A percentile compares a stretch with the other conserved stretches of the same genome.
Evolutionary conservation across 257 asterid species (phyloP).

Genomic region (Prunella vulgaris): DNA sequence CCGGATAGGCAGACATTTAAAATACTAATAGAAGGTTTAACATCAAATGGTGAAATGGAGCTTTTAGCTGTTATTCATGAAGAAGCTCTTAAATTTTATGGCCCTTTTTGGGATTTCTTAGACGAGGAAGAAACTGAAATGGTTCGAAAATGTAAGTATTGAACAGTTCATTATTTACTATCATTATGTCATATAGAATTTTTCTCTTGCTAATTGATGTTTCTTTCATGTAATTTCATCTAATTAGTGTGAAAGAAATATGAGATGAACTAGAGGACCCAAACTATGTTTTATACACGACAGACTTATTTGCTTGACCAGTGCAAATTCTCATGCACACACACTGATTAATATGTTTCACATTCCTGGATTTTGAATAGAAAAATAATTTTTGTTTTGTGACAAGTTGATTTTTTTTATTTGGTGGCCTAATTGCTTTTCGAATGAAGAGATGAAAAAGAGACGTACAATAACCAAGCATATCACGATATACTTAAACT

Average conservation of each 20-base stretch:
- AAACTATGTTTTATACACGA: constrained; percentile 3
- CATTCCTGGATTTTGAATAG: not conserved
- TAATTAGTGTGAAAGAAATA: not conserved
- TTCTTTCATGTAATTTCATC: not conserved
- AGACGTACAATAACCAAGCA: not conserved
- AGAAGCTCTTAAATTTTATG: constrained; percentile 48
- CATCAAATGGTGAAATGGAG: constrained; percentile 35
- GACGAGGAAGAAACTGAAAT: constrained; percentile 39
- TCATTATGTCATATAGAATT: not conserved
- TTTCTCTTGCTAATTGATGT: not conserved
- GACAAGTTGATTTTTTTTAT: not conserved
- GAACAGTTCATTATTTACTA: not conserved
- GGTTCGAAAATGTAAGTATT: constrained; percentile 19
- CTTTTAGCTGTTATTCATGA: constrained; percentile 35
- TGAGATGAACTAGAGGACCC: constrained; percentile 3
- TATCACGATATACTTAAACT: not conserved
- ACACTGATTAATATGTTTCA: not conserved
- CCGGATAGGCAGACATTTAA: constrained; percentile 45
- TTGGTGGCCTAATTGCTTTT: not conserved
- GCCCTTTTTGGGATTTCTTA: constrained; percentile 30
- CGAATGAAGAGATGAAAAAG: not conserved
- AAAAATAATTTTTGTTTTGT: not conserved
- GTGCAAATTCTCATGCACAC: not conserved
- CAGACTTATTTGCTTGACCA: not conserved
- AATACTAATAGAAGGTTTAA: constrained; percentile 42